Base-by-base conservation (phyloP, 2,329 filamentous ascomycete species). In the Penicillium sp. region DNA sequence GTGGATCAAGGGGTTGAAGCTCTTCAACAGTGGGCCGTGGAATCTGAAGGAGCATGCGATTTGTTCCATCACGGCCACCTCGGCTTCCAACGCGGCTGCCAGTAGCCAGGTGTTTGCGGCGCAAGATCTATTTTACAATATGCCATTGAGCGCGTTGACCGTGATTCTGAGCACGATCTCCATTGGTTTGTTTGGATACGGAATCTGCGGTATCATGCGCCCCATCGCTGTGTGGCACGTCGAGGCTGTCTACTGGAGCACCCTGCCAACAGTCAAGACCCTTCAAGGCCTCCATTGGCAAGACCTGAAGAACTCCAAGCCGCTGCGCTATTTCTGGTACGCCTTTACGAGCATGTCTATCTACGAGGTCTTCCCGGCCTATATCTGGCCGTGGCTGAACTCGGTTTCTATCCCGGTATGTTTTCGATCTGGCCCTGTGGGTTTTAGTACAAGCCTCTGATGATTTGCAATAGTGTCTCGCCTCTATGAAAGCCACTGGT, bases 281-380 rank as follows among this genome's bases (percentile, higher is more conserved):
- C 69, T 78, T 6, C 76, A 79, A 45, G 73, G 73, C 0, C 63
- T 79, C 3, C 76, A 79, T 47, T 79, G 75, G 72, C 68, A 78
- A 30, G 53, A 70, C 0, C 13, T 76, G 19, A 74, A 73, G 53
- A 62, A 68, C 46, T 75, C 73, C 0, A 75, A 75, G 48, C 76
- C 74, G 0, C 60, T 79, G 0, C 62, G 73, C 4, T 69, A 63
- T 37, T 79, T 79, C 51, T 78, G 75, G 72, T 76, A 73, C 52
- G 64, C 65, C 25, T 75, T 75, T 34, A 53, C 47, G 0, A 66
- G 63, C 51, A 78, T 78, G 71, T 70, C 68, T 9, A 25, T 67
- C 9, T 79, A 74, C 43, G 75, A 79, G 48, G 71, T 74, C 45
- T 69, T 79, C 19, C 76, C 76, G 0, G 74, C 75, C 2, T 79